These are phyloP conservation scores for Euphorbia lathyris DNA, from an alignment of 345 rosid genomes.

Conservation along the genomic window DNA sequence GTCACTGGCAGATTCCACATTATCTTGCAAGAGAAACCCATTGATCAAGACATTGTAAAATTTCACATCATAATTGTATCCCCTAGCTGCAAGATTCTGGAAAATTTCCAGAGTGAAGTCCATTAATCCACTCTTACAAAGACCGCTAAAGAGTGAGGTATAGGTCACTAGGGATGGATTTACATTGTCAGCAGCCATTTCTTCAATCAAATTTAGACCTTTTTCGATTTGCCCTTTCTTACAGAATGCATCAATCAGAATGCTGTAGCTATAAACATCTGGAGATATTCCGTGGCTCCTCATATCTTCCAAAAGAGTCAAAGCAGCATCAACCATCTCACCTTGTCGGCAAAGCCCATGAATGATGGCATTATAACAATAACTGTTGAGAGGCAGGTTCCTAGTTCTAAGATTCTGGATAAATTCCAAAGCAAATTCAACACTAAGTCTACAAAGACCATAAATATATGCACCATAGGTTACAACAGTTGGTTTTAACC, in stretches of 20 bases:
- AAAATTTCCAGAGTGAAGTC: conserved; percentile 26
- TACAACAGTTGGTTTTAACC: conserved; percentile 35
- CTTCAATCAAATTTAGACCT: conserved; percentile 36
- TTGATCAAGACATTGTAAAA: conserved; percentile 37
- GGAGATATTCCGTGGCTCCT: conserved; percentile 30
- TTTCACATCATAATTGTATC: conserved; percentile 35
- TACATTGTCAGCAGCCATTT: conserved; percentile 33
- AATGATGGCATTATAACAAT: conserved; percentile 54
- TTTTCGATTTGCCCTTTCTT: conserved; percentile 36
- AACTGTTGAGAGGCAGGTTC: conserved; percentile 32
- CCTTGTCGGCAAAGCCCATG: conserved; percentile 48
- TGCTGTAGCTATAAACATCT: conserved; percentile 48
- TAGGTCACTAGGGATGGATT: conserved; percentile 43
- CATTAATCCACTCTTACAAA: conserved; percentile 34
- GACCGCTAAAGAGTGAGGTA: conserved; percentile 32
- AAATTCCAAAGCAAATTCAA: conserved; percentile 32
- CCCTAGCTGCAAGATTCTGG: conserved; percentile 27
- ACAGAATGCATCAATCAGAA: conserved; percentile 49
- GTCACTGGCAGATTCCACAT: conserved; percentile 37
- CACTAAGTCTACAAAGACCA: conserved; percentile 49
- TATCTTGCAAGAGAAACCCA: conserved; percentile 36
- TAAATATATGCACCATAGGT: conserved; percentile 38
- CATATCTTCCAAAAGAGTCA: conserved; percentile 48
- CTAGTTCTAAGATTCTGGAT: conserved; percentile 23
- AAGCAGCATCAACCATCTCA: conserved; percentile 29